These are phyloP conservation scores for Mortierella polycephala DNA, from an alignment of 371 early-diverging fungal genomes.

Conservation along the genomic window DNA sequence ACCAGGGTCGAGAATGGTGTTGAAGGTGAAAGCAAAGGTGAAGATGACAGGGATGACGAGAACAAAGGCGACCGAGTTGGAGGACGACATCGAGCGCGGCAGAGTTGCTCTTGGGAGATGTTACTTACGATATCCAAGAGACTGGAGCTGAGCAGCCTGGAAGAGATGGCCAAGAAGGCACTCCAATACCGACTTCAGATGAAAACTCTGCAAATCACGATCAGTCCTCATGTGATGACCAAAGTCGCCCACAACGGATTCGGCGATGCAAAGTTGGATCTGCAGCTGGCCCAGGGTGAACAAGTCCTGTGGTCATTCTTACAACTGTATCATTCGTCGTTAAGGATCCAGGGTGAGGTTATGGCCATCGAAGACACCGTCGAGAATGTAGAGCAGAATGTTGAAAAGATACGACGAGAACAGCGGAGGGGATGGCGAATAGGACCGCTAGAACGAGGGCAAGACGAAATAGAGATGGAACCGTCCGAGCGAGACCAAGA, in stretches of 20 bases:
- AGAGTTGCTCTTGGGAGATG: constrained; percentile 23
- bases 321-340: constrained; percentile 5
- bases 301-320: constrained; percentile 16
- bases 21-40: neutral
- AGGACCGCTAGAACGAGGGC: too few species aligned
- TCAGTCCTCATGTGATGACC: constrained; percentile 2
- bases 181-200: constrained; percentile 27
- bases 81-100: neutral
- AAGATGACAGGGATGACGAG: too few species aligned
- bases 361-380: neutral
- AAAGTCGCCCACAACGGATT: constrained; percentile 13
- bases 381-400: too few species aligned
- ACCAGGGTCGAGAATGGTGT: too few species aligned
- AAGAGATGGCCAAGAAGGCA: constrained; percentile 15
- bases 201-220: constrained; percentile 3
- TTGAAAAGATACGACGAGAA: too few species aligned
- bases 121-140: constrained; percentile 3
- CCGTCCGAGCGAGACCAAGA: too few species aligned
- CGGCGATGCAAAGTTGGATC: constrained; percentile 13
- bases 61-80: neutral
- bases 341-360: neutral
- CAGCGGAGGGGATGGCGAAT: too few species aligned
- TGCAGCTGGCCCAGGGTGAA: constrained; percentile 30
- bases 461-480: too few species aligned
- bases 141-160: constrained; percentile 2